phyloP scores from a whole-genome alignment of 129 eudicot species.

The Centella asiatica region DNA sequence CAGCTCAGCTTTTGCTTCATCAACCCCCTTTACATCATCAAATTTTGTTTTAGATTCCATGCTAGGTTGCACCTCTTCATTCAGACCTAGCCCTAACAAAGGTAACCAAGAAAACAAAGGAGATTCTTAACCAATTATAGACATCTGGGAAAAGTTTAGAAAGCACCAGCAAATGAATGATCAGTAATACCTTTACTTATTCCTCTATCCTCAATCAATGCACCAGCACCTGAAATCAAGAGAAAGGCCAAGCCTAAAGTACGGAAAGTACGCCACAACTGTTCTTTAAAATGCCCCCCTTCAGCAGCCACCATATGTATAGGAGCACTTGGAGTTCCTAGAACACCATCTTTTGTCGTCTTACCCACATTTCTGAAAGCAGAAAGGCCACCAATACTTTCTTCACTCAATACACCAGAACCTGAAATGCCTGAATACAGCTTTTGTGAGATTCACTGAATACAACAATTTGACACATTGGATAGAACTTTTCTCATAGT shows the following conservation, averaged over 20 bases:
- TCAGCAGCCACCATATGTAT: slow-evolving; percentile 87
- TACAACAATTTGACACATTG: not conserved
- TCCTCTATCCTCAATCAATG: slow-evolving; percentile 90
- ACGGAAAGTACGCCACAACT: slow-evolving; percentile 88
- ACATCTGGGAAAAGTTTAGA: not conserved
- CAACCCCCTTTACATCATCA: slow-evolving; percentile 94
- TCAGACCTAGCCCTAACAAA: slow-evolving; percentile 60
- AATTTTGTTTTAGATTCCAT: slow-evolving; percentile 87
- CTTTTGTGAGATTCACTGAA: not conserved
- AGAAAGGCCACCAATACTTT: slow-evolving; percentile 53
- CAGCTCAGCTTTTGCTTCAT: slow-evolving; percentile 95
- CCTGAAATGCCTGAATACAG: slow-evolving; percentile 42
- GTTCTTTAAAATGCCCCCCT: slow-evolving; percentile 82
- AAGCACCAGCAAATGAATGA: not conserved
- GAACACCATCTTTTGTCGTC: slow-evolving; percentile 60
- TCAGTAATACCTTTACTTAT: slow-evolving; percentile 66
- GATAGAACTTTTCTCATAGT: too few relatives aligned
- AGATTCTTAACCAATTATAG: not conserved
- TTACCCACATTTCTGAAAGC: slow-evolving; percentile 71
- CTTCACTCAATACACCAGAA: slow-evolving; percentile 37
- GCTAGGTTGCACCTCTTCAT: slow-evolving; percentile 87
- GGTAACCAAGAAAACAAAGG: not conserved
- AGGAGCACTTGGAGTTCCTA: slow-evolving; percentile 93
- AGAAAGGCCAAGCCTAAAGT: slow-evolving; percentile 73
- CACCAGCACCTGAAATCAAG: slow-evolving; percentile 77